A percentile compares a stretch with the other conserved stretches of the same genome.
These are phyloP conservation scores for Phylloporus scabripes DNA, from an alignment of 768 basidiomycete species.

Conservation along the genomic window DNA sequence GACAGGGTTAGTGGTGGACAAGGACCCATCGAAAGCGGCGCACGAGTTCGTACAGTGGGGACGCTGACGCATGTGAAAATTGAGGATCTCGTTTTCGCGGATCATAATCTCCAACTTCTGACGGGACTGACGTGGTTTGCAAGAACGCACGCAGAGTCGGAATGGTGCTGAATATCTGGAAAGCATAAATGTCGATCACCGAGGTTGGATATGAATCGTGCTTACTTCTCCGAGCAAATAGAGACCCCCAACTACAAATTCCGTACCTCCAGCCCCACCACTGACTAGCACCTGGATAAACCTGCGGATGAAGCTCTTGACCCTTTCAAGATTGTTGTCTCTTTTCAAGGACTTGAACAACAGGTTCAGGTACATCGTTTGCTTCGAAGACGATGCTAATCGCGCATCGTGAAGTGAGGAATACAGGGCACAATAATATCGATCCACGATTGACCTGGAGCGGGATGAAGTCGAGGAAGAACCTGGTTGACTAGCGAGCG, in stretches of 20 bases:
- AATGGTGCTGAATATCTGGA: slow-evolving; percentile 46
- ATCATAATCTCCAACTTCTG: slow-evolving; percentile 55
- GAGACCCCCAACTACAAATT: slow-evolving; percentile 85
- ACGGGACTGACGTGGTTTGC: slow-evolving; percentile 28
- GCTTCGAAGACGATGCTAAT: slow-evolving; percentile 78
- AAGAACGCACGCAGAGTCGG: slow-evolving; percentile 44
- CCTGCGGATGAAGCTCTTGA: slow-evolving; percentile 76
- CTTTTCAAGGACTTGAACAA: slow-evolving; percentile 86
- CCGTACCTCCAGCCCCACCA: slow-evolving; percentile 68
- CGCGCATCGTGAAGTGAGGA: slow-evolving; percentile 82
- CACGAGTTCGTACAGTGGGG: slow-evolving; percentile 89
- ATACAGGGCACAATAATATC: slow-evolving; percentile 83
- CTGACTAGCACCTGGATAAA: slow-evolving; percentile 74
- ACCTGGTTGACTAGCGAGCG: slow-evolving; percentile 40
- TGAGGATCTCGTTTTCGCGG: slow-evolving; percentile 86
- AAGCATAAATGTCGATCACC: background rate
- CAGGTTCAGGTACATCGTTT: slow-evolving; percentile 95
- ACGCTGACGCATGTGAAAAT: slow-evolving; percentile 72
- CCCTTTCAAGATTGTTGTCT: slow-evolving; percentile 51
- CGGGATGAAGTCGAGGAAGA: slow-evolving; percentile 36
- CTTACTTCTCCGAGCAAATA: slow-evolving; percentile 84
- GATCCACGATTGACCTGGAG: slow-evolving; percentile 49
- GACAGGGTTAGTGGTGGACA: background rate
- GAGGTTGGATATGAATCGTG: background rate
- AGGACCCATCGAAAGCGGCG: slow-evolving; percentile 22